Base-by-base conservation (phyloP, 1,284 basidiomycete genomes). In the Ustilago hordei region DNA sequence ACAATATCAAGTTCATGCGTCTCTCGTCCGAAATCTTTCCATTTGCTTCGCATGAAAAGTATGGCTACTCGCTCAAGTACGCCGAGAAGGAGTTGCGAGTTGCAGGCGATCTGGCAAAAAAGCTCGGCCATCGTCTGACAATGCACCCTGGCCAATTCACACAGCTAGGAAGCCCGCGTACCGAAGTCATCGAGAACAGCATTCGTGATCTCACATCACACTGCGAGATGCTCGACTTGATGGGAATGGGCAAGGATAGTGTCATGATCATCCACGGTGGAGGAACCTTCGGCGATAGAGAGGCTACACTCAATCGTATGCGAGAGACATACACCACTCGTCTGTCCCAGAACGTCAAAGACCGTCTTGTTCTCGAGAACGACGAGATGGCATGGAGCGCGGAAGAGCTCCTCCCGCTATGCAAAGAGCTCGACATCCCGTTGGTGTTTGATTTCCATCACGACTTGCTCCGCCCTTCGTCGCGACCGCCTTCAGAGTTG, bases 321-420 rank as follows among this genome's bases (percentile, higher is more conserved):
- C 92, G 91, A 82, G 88, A 90, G 69, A 92, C 91, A 8, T 92
- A 93, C 68, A 87, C 84, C 50, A 88, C 89, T 4, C 80, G 87
- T 8, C 87, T 95, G 7, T 89, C 91, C 3, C 87, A 89, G 34
- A 90, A 90, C 32, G 90, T 94, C 69, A 90, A 92, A 73, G 89
- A 88, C 6, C 89, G 95, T 41, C 86, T 95, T 28, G 95, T 95
- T 0, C 88, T 97, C 17, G 95, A 96, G 87, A 97, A 96, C 75
- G 95, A 96, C 83, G 95, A 95, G 88, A 89, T 95, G 76, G 94
- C 93, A 80, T 96, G 95, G 87, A 93, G 90, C 56, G 92, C 92
- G 1, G 93, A 94, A 73, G 94, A 96, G 71, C 88, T 96, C 7
- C 88, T 95, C 8, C 92, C 93, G 0, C 81, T 95, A 0, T 95